Base-by-base conservation (phyloP, 345 rosid species). In the Dovyalis caffra region DNA sequence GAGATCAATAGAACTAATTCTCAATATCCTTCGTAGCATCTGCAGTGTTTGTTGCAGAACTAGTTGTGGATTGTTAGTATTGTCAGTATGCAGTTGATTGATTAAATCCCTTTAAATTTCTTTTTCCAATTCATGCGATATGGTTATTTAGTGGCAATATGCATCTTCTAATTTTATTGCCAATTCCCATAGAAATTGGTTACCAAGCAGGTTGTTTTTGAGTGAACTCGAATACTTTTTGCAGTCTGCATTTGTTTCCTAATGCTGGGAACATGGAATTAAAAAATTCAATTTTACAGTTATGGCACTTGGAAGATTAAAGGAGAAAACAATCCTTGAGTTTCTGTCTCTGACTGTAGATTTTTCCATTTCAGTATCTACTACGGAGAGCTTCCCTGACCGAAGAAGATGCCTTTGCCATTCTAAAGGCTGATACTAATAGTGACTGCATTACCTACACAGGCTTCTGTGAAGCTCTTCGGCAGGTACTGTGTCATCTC, bases 391-490 rank as follows among this genome's bases (percentile, higher is more conserved):
- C 90, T 66, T 92, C 88, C 33, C 75, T 86, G 72, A 92, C 95
- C 66, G 99, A 86, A 76, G 78, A 84, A 12, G 88, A 83, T 77
- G 97, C 98, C 40, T 94, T 88, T 84, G 92, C 92, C 3, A 91
- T 89, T 73, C 80, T 92, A 64, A 90, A 89, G 82, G 90, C 85
- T 18, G 89, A 88, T 64, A 86, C 76, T 37, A 83, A 79, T 71
- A 78, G 80, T 68, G 92, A 95, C 77, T 81, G 72, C 74, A 87
- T 95, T 64, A 85, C 94, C 73, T 91, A 85, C 82, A 43, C 77
- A 8, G 92, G 89, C 49, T 95, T 95, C 83, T 89, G 94, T 68
- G 88, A 88, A 85, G 92, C 91, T 74, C 97, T 95, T 79, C 85
- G 88, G 40, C 94, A 87, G 97, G 97, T 92, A 82, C 29, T 58